These are phyloP conservation scores for Casuarina glauca DNA, from an alignment of 306 rosid genomes.

Conservation along the genomic window DNA sequence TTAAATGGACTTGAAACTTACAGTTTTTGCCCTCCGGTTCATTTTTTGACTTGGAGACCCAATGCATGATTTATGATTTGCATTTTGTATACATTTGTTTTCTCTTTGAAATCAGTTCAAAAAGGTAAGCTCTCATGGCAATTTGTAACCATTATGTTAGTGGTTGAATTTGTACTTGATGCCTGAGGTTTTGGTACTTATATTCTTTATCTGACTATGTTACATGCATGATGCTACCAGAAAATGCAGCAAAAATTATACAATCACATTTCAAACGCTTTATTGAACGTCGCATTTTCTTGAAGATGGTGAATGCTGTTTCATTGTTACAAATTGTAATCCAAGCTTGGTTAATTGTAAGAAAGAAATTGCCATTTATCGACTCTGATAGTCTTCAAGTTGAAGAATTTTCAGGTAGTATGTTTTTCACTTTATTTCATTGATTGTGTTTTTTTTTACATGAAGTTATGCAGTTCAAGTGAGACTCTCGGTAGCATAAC, in stretches of 20 bases:
- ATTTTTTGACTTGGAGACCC: neutral
- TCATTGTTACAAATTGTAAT: constrained; percentile 60
- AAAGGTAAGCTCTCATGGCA: neutral
- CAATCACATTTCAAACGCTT: constrained; percentile 55
- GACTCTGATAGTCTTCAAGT: constrained; percentile 29
- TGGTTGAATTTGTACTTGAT: constrained; percentile 19
- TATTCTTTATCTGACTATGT: constrained; percentile 22
- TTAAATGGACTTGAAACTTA: neutral
- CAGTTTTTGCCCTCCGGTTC: neutral
- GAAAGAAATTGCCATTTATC: constrained; percentile 36
- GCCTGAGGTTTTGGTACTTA: constrained; percentile 2
- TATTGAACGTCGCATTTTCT: constrained; percentile 43
- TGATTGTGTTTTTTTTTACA: neutral
- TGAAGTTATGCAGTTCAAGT: constrained; percentile 16
- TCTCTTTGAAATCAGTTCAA: neutral
- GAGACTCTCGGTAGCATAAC: constrained; percentile 26
- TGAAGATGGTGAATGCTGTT: constrained; percentile 43
- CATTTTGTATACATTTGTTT: neutral
- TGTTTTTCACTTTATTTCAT: constrained; percentile 33
- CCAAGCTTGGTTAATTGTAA: constrained; percentile 61
- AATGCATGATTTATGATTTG: neutral
- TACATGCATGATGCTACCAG: constrained; percentile 38
- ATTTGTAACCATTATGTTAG: constrained; percentile 1
- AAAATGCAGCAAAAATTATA: constrained; percentile 60
- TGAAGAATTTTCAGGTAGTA: constrained; percentile 44